Evolutionary conservation across 1,284 basidiomycete genomes (phyloP), one percentile per base, ranked within the genome.

Genomic region (Irpex sp.): DNA sequence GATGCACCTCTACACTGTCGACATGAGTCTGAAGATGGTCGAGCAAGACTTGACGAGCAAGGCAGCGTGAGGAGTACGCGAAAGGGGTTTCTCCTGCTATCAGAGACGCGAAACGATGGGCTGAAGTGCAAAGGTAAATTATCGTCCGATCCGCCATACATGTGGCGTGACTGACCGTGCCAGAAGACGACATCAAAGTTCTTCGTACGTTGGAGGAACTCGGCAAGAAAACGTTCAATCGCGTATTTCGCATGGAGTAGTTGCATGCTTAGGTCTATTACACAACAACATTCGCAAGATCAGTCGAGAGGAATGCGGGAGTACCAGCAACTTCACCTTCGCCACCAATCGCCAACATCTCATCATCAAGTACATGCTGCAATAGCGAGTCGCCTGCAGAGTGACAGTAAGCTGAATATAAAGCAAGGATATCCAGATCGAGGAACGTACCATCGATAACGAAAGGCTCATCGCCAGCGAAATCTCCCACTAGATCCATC

Each of bases 401-500:
- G 54, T 57, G 37, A 40, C n/a, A 44, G n/a, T n/a, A 44, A n/a
- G 8, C 40, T 44, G 15, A n/a, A n/a, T n/a, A n/a, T n/a, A n/a
- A n/a, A n/a, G n/a, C n/a, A n/a, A n/a, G n/a, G 40, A n/a, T 7
- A 47, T 7, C n/a, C 26, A 65, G 8, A n/a, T 40, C 17, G 11
- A 57, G 36, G 11, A 63, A n/a, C 58, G 52, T 68, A 85, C 88
- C 88, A 71, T 90, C 86, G 60, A 90, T 76, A 34, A 89, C 70
- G 69, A 91, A 91, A n/a, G 80, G 78, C 69, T 90, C 88, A 40
- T 72, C 79, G 1, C 88, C 88, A 37, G 85, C 88, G 70, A 87
- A 89, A 70, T 89, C 88, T 11, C 87, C 87, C 36, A 90, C 74
- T 3, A 89, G 76, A 69, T 89, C 87, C 86, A 89, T 88, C 82